Conservation (phyloP, 768 basidiomycete genomes). For the Postia placenta region DNA sequence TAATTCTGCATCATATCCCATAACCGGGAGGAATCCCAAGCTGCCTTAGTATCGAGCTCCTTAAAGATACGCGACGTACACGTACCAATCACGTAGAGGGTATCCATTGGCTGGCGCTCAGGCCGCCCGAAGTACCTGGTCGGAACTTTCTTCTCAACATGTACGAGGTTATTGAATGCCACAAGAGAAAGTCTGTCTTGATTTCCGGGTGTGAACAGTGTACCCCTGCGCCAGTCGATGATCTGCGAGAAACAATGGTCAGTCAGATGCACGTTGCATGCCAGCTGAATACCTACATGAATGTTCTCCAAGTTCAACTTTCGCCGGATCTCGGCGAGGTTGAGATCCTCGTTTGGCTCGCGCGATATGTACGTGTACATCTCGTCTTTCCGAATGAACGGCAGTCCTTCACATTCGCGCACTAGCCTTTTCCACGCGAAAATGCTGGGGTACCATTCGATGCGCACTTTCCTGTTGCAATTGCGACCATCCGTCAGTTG, state of each 20-base stretch:
- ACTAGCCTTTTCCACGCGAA: neutral
- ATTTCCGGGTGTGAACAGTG: neutral
- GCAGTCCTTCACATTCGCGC: neutral
- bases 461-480: neutral
- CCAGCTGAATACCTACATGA: slow-evolving; percentile 4
- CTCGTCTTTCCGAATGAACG: neutral
- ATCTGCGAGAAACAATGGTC: neutral
- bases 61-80: neutral
- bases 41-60: neutral
- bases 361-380: neutral
- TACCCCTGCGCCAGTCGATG: neutral
- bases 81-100: neutral
- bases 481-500: neutral
- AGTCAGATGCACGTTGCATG: neutral
- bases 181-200: neutral
- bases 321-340: slow-evolving; percentile 1
- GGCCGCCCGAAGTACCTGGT: too few relatives aligned
- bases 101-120: neutral
- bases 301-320: slow-evolving; percentile 11
- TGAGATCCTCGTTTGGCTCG: slow-evolving; percentile 4
- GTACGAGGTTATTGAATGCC: neutral
- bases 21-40: neutral
- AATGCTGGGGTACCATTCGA: neutral
- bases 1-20: neutral
- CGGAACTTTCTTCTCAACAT: neutral